A percentile compares a stretch with the other conserved stretches of the same genome.
Evolutionary conservation across 2,329 filamentous ascomycete species (phyloP).

Genomic region (Xylaria sp.): DNA sequence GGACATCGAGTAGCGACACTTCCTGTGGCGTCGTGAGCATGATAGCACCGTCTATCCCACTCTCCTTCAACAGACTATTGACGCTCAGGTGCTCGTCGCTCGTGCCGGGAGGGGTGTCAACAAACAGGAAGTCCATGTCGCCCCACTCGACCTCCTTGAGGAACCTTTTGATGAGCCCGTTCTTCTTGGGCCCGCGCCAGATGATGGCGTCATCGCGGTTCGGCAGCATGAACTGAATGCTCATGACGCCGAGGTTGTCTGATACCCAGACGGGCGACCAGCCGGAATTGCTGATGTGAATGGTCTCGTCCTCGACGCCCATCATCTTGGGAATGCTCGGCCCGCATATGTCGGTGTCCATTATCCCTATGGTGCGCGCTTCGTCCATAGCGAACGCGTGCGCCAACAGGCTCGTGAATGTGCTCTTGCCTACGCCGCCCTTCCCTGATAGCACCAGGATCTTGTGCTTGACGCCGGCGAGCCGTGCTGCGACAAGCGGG

Average conservation of each 20-base stretch:
- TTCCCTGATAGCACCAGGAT: conserved; percentile 92
- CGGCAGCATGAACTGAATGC: conserved; percentile 97
- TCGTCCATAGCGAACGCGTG: conserved; percentile 87
- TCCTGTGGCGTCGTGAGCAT: conserved; percentile 96
- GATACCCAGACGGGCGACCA: conserved; percentile 97
- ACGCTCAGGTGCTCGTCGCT: conserved; percentile 95
- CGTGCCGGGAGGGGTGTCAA: conserved; percentile 95
- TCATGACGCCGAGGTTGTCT: conserved; percentile 96
- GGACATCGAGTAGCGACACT: conserved; percentile 86
- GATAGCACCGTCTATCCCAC: conserved; percentile 90
- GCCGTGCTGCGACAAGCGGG: conserved; percentile 81
- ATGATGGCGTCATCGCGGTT: conserved; percentile 94
- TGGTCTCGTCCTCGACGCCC: conserved; percentile 91
- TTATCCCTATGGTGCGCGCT: conserved; percentile 82
- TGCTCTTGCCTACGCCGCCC: conserved; percentile 95
- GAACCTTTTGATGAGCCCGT: conserved; percentile 97
- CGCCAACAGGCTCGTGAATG: conserved; percentile 85
- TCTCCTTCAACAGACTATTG: conserved; percentile 88
- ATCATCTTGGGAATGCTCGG: conserved; percentile 99
- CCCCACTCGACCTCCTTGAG: conserved; percentile 98
- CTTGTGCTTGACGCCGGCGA: conserved; percentile 85
- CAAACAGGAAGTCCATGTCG: conserved; percentile 87
- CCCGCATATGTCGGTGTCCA: conserved; percentile 98
- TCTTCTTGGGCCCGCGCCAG: conserved; percentile 98
- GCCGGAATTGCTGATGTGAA: conserved; percentile 85